Evolutionary conservation across 1,284 basidiomycete species (phyloP).

Genomic region (Trichosporon ovoides): DNA sequence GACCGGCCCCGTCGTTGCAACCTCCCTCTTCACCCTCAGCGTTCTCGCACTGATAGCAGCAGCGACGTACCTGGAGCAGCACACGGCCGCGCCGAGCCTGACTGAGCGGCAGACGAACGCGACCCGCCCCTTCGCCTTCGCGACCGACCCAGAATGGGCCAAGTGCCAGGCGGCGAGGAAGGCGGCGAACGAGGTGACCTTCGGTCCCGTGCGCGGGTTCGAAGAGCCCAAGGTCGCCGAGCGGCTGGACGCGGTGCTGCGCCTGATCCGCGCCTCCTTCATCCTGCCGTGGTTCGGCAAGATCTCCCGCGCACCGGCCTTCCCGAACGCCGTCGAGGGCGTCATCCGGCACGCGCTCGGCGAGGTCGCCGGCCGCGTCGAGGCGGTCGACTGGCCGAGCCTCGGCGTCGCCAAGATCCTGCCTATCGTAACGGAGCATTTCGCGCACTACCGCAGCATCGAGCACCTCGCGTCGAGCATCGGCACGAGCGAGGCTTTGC

Average conservation of each 20-base stretch:
- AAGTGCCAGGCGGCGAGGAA: not conserved
- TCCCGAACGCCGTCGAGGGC: slow-evolving; percentile 74
- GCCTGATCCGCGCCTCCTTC: slow-evolving; percentile 75
- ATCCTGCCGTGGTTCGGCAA: slow-evolving; percentile 77
- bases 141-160: not conserved
- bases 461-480: slow-evolving; percentile 56
- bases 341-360: slow-evolving; percentile 65
- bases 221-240: slow-evolving; percentile 51
- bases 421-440: slow-evolving; percentile 78
- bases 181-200: not conserved
- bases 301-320: slow-evolving; percentile 76
- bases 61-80: not conserved
- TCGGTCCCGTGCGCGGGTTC: slow-evolving; percentile 7
- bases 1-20: not conserved
- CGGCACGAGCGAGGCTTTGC: slow-evolving; percentile 42
- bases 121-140: slow-evolving; percentile 8
- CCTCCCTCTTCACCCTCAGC: not conserved
- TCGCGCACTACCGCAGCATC: slow-evolving; percentile 87
- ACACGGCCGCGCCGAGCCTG: not conserved
- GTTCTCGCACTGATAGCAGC: not conserved
- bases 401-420: slow-evolving; percentile 76
- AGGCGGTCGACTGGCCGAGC: slow-evolving; percentile 65
- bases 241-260: slow-evolving; percentile 68
- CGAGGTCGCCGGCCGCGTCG: slow-evolving; percentile 56
- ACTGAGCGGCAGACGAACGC: slow-evolving; percentile 7